A percentile compares a stretch with the other conserved stretches of the same genome.
Evolutionary conservation across 768 basidiomycete species (phyloP).

Genomic region (Dentipellis fragilis): DNA sequence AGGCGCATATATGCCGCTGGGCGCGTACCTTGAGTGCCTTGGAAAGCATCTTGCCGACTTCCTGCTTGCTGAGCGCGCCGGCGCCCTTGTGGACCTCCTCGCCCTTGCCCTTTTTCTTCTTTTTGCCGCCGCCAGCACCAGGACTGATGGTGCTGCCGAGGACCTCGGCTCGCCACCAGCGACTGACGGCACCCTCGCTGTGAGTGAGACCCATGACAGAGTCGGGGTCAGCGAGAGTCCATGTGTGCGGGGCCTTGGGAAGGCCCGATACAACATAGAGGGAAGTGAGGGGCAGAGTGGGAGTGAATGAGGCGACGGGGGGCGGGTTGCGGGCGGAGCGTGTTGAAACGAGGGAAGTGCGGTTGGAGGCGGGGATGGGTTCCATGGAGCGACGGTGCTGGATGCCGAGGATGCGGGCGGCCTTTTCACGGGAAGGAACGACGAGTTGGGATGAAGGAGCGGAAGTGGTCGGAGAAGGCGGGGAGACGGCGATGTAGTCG

Average conservation of each 20-base stretch:
- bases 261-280: conserved; percentile 85
- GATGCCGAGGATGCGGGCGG: conserved; percentile 69
- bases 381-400: conserved; percentile 73
- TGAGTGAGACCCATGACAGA: conserved; percentile 76
- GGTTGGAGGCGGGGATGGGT: conserved; percentile 68
- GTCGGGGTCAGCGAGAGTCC: conserved; percentile 83
- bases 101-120: conserved; percentile 58
- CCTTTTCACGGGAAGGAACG: conserved; percentile 49
- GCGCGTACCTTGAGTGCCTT: conserved; percentile 75
- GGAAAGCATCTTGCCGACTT: conserved; percentile 83
- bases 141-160: conserved; percentile 82
- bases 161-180: conserved; percentile 90
- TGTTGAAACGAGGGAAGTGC: conserved; percentile 71
- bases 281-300: conserved; percentile 69
- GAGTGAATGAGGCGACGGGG: conserved; percentile 49
- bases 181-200: conserved; percentile 72
- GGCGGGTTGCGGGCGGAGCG: conserved; percentile 51
- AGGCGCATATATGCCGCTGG: neutral
- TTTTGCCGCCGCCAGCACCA: conserved; percentile 63
- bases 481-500: conserved; percentile 56
- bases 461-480: conserved; percentile 16
- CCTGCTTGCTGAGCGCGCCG: conserved; percentile 74
- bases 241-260: conserved; percentile 81
- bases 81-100: conserved; percentile 61
- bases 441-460: conserved; percentile 20